These are phyloP conservation scores for Agrocybe pediades DNA, from an alignment of 768 basidiomycete species.

Conservation along the genomic window DNA sequence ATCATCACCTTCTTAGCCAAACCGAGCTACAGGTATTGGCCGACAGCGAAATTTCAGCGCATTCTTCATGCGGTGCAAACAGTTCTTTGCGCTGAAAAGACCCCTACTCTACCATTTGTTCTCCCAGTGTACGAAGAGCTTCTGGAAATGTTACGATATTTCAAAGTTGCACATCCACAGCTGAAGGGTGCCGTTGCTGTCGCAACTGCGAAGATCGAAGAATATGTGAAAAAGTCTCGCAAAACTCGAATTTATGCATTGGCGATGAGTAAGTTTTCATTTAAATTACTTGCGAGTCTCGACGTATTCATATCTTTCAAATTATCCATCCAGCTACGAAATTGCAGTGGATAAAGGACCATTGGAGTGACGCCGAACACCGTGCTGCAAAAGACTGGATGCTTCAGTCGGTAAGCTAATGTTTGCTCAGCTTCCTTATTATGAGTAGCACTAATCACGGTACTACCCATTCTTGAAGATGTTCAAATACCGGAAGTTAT, in stretches of 20 bases:
- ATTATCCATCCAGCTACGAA: neutral
- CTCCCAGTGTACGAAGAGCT: slow-evolving; percentile 34
- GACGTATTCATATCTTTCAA: neutral
- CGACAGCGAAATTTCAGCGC: slow-evolving; percentile 27
- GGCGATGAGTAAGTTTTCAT: slow-evolving; percentile 27
- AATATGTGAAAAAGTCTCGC: slow-evolving; percentile 26
- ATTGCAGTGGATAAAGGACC: slow-evolving; percentile 4
- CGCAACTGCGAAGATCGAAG: slow-evolving; percentile 30
- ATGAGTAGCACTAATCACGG: too few species aligned
- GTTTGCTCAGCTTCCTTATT: neutral
- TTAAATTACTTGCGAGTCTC: neutral
- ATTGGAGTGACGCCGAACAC: neutral
- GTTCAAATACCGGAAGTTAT: slow-evolving; percentile 2
- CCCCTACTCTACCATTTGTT: slow-evolving; percentile 32
- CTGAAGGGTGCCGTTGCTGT: slow-evolving; percentile 26
- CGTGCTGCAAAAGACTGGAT: slow-evolving; percentile 1
- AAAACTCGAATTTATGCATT: slow-evolving; percentile 29
- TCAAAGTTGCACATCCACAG: slow-evolving; percentile 18
- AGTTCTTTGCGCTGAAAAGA: slow-evolving; percentile 32
- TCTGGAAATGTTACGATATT: slow-evolving; percentile 15
- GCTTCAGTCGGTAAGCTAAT: neutral
- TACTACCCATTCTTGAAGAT: neutral
- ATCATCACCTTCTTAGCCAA: slow-evolving; percentile 10
- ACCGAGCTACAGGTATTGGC: slow-evolving; percentile 20
- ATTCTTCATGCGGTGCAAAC: slow-evolving; percentile 32